Conservation (phyloP, 2,329 filamentous ascomycete genomes). For the Reticulascus tulasneorum region DNA sequence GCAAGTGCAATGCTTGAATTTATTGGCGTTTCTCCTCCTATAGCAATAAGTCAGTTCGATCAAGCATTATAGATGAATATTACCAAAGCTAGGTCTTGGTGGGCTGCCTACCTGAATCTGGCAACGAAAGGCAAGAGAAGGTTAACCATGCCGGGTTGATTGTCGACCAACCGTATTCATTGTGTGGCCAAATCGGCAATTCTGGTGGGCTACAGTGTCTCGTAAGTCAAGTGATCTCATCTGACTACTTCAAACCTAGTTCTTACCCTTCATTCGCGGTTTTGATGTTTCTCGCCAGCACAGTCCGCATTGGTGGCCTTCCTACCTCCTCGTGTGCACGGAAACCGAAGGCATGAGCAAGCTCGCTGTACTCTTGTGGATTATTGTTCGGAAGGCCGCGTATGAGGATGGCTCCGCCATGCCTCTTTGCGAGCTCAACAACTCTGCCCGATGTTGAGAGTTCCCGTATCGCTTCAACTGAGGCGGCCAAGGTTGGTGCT, state of each 20-base stretch:
- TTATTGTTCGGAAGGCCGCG: constrained; percentile 26
- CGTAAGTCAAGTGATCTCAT: neutral
- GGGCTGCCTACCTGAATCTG: constrained; percentile 26
- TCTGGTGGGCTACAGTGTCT: constrained; percentile 21
- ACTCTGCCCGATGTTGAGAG: constrained; percentile 22
- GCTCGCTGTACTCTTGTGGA: constrained; percentile 26
- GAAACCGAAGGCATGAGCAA: constrained; percentile 31
- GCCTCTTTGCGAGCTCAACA: constrained; percentile 18
- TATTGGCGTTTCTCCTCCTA: constrained; percentile 31
- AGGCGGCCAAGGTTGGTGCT: constrained; percentile 11
- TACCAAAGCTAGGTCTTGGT: no score
- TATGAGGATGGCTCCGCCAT: constrained; percentile 29
- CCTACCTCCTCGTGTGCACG: constrained; percentile 28
- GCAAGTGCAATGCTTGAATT: constrained; percentile 25
- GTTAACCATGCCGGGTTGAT: constrained; percentile 32
- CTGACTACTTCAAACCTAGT: no score
- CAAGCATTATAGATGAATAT: no score
- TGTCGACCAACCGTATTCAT: constrained; percentile 30
- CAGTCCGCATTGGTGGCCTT: constrained; percentile 25
- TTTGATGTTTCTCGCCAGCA: constrained; percentile 29
- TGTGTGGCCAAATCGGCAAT: constrained; percentile 34
- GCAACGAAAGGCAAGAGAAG: constrained; percentile 20
- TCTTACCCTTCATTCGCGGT: constrained; percentile 31
- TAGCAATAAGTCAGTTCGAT: neutral
- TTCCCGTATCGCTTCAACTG: constrained; percentile 12